Conservation (phyloP, 805 yeast species). For the Starmera dryadoides region DNA sequence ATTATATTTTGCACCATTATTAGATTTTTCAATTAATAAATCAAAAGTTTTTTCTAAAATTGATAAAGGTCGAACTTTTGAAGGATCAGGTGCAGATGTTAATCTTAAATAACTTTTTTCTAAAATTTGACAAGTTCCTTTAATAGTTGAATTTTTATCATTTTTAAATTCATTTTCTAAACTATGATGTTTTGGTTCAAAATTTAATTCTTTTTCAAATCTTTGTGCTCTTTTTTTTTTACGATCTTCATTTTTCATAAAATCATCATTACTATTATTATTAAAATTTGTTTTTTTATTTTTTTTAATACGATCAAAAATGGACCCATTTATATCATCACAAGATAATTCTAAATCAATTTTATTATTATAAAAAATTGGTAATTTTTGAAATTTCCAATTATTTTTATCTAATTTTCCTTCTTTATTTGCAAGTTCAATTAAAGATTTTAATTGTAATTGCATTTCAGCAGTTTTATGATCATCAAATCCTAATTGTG, state of each 20-base stretch:
- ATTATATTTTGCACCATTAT: slow-evolving; percentile 47
- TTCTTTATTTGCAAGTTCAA: slow-evolving; percentile 17
- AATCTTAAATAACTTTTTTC: slow-evolving; percentile 79
- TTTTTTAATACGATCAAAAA: background rate
- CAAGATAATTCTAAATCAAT: slow-evolving; percentile 10
- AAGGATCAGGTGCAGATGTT: slow-evolving; percentile 89
- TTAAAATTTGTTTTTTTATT: background rate
- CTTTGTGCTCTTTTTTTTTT: slow-evolving; percentile 28
- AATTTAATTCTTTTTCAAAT: slow-evolving; percentile 21
- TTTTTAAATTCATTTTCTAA: slow-evolving; percentile 21
- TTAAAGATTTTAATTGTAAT: slow-evolving; percentile 17
- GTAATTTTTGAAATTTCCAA: slow-evolving; percentile 21
- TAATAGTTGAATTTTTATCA: slow-evolving; percentile 30
- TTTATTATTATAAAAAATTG: slow-evolving; percentile 10
- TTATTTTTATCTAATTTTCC: slow-evolving; percentile 19
- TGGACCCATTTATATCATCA: background rate
- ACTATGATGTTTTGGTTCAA: slow-evolving; percentile 15
- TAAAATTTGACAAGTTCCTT: slow-evolving; percentile 59
- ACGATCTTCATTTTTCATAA: slow-evolving; percentile 18
- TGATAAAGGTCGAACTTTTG: slow-evolving; percentile 65
- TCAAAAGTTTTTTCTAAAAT: slow-evolving; percentile 53
- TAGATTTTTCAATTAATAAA: slow-evolving; percentile 45
- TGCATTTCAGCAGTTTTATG: slow-evolving; percentile 12
- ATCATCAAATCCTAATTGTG: slow-evolving; percentile 7
- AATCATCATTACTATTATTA: slow-evolving; percentile 1